phyloP scores from a whole-genome alignment of 1,139 yeast genomes.

The Debaryomyces nepalensis region DNA sequence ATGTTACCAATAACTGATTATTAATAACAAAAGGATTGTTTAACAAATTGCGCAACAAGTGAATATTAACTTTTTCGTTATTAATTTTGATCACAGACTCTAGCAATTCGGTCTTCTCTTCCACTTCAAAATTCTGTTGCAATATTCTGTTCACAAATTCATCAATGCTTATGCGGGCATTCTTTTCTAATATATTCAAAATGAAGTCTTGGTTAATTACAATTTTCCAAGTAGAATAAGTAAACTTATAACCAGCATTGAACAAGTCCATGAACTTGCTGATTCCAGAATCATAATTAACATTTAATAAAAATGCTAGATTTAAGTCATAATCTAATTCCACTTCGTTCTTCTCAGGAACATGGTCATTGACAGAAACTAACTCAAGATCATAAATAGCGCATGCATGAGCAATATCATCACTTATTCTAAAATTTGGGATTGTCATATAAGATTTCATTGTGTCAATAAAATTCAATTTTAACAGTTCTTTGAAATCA shows the following conservation, averaged over 20 bases:
- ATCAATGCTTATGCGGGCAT: slow-evolving; percentile 23
- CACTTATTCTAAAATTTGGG: slow-evolving; percentile 19
- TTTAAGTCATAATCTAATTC: slow-evolving; percentile 27
- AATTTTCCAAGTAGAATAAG: slow-evolving; percentile 38
- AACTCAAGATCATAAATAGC: slow-evolving; percentile 18
- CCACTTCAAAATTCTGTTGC: slow-evolving; percentile 24
- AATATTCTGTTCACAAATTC: slow-evolving; percentile 35
- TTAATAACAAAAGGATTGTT: slow-evolving; percentile 15
- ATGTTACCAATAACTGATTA: slow-evolving; percentile 18
- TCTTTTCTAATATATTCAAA: slow-evolving; percentile 24
- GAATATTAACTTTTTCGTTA: slow-evolving; percentile 36
- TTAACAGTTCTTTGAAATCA: slow-evolving; percentile 29
- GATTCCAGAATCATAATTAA: slow-evolving; percentile 36
- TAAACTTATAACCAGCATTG: slow-evolving; percentile 36
- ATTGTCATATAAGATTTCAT: slow-evolving; percentile 13
- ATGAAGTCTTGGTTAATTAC: slow-evolving; percentile 38
- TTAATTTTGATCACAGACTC: slow-evolving; percentile 27
- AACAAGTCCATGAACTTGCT: slow-evolving; percentile 33
- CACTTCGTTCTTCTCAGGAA: slow-evolving; percentile 2
- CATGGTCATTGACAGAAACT: neutral
- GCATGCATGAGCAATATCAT: slow-evolving; percentile 28
- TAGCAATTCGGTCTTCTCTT: slow-evolving; percentile 23
- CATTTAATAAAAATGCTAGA: slow-evolving; percentile 34
- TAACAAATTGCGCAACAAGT: slow-evolving; percentile 25
- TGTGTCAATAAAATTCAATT: slow-evolving; percentile 22